Evolutionary conservation across 1,284 basidiomycete genomes (phyloP).

Genomic region (Microbotryum saponariae): DNA sequence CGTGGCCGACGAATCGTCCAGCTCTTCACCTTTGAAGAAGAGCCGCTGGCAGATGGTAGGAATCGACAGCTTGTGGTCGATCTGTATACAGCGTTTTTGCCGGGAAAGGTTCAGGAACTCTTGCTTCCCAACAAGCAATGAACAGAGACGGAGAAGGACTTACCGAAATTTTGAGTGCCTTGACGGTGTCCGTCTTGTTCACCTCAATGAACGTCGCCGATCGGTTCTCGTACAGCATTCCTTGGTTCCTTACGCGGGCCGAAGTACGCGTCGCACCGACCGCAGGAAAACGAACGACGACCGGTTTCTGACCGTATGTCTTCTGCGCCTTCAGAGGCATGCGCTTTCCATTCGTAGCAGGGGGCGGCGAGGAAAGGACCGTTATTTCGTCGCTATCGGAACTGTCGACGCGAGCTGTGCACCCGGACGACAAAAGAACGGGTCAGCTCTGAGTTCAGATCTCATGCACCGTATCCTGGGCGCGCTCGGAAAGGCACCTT

Average conservation of each 20-base stretch:
- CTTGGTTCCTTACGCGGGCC: slow-evolving; percentile 9
- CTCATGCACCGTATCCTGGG: too few relatives aligned
- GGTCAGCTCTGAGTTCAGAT: too few relatives aligned
- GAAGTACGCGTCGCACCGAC: slow-evolving; percentile 5
- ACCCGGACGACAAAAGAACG: too few relatives aligned
- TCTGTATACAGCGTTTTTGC: slow-evolving; percentile 38
- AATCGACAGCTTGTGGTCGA: slow-evolving; percentile 55
- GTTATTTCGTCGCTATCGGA: too few relatives aligned
- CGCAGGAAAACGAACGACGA: not conserved
- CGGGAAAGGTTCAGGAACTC: not conserved
- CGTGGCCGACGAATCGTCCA: slow-evolving; percentile 52
- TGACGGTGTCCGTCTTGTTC: slow-evolving; percentile 58
- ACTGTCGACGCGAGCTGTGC: too few relatives aligned
- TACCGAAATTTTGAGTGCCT: slow-evolving; percentile 66
- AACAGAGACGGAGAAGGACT: slow-evolving; percentile 27
- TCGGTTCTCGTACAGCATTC: not conserved
- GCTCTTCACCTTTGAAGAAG: slow-evolving; percentile 55
- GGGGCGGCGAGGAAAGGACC: not conserved
- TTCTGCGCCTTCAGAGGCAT: too few relatives aligned
- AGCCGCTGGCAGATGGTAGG: slow-evolving; percentile 65
- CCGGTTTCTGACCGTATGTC: too few relatives aligned
- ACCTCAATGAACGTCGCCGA: slow-evolving; percentile 37
- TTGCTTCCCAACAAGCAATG: not conserved
- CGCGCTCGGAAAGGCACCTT: not conserved
- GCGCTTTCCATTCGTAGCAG: not conserved